Conservation (phyloP, 1,139 yeast genomes). For the Groenewaldozyma auringiensis region DNA sequence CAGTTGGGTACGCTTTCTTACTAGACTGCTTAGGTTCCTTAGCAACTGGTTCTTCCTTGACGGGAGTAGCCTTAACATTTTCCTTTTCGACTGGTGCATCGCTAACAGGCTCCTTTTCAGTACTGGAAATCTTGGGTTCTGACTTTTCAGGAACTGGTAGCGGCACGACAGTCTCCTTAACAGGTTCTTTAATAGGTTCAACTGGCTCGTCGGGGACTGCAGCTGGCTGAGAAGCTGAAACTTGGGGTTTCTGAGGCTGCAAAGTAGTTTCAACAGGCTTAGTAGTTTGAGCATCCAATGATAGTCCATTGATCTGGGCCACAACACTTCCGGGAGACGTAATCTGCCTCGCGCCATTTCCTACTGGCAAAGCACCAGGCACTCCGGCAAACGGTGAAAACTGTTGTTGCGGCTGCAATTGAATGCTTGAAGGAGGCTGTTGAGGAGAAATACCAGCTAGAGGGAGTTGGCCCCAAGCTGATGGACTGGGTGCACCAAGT, state of each 20-base stretch:
- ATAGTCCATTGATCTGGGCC: neutral
- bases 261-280: neutral
- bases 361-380: neutral
- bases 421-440: neutral
- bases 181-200: neutral
- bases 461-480: neutral
- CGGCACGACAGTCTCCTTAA: neutral
- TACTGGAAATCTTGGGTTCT: neutral
- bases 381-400: conserved; percentile 1
- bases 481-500: neutral
- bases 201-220: neutral
- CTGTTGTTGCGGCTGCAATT: conserved; percentile 6
- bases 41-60: neutral
- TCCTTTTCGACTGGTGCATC: neutral
- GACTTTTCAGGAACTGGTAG: neutral
- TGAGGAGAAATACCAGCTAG: neutral
- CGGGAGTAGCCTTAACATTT: neutral
- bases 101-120: neutral
- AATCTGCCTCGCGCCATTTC: neutral
- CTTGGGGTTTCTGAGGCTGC: neutral
- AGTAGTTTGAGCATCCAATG: neutral
- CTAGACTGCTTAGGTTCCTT: neutral
- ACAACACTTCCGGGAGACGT: neutral
- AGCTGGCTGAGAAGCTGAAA: neutral
- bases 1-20: neutral